Percentiles rank a stretch among this genome's conserved stretches.
Conservation (phyloP, 176 grass and related monocot species). For the Rhynchospora pubera region DNA sequence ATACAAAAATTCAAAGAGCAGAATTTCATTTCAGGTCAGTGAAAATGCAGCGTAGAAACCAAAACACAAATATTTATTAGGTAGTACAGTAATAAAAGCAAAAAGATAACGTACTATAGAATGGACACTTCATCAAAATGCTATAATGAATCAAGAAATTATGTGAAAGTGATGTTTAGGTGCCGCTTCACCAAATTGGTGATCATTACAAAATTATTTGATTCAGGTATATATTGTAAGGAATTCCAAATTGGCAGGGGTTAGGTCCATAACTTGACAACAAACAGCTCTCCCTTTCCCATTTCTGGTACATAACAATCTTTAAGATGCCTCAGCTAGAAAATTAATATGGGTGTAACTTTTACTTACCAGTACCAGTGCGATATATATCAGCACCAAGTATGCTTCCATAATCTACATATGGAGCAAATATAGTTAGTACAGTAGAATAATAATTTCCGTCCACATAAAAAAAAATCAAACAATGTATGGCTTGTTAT, state of each 20-base stretch:
- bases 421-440: too few species aligned
- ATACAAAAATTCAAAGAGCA: background rate
- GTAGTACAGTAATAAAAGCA: background rate
- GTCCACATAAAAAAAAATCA: background rate
- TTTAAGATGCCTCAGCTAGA: background rate
- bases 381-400: background rate
- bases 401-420: too few species aligned
- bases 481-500: background rate
- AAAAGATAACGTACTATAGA: background rate
- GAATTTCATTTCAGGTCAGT: background rate
- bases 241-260: background rate
- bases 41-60: background rate
- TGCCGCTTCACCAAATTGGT: background rate
- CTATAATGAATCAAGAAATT: background rate
- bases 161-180: background rate
- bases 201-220: background rate
- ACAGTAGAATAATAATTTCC: background rate
- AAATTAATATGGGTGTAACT: background rate
- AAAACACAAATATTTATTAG: background rate
- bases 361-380: background rate
- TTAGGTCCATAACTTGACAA: too few species aligned
- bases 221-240: background rate
- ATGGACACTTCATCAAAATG: background rate
- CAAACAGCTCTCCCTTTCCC: background rate
- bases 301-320: background rate